Conservation (phyloP, 169 alveolate species). For the Eimeria brunetti region DNA sequence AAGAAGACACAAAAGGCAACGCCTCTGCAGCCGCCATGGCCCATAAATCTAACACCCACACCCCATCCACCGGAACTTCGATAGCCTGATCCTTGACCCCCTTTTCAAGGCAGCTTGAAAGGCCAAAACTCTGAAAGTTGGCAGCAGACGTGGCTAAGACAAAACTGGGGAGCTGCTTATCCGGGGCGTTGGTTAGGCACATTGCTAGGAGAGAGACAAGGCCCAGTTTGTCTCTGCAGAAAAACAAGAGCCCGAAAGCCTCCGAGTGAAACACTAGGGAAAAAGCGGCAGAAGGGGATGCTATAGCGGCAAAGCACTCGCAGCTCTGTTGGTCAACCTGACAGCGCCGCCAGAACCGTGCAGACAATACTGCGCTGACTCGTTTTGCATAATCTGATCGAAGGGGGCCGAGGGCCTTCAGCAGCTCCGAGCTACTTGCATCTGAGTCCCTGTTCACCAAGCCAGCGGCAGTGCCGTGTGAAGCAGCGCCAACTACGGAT, state of each 20-base stretch:
- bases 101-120: neutral
- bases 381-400: conserved; percentile 48
- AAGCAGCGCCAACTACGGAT: neutral
- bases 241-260: conserved; percentile 38
- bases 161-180: neutral
- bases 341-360: conserved; percentile 41
- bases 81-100: neutral
- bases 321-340: neutral
- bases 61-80: conserved; percentile 63
- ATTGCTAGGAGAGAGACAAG: conserved; percentile 49
- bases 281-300: conserved; percentile 53
- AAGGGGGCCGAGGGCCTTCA: neutral
- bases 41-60: conserved; percentile 55
- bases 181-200: conserved; percentile 1
- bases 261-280: conserved; percentile 23
- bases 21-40: conserved; percentile 1
- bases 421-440: neutral
- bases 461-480: conserved; percentile 19
- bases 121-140: neutral
- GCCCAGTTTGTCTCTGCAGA: conserved; percentile 68
- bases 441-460: neutral
- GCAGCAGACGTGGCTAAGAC: conserved; percentile 28
- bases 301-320: neutral
- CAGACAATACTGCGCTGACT: conserved; percentile 22
- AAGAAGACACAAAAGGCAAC: neutral